Conservation (phyloP, 2,329 filamentous ascomycete genomes). For the Penicillium sp. region DNA sequence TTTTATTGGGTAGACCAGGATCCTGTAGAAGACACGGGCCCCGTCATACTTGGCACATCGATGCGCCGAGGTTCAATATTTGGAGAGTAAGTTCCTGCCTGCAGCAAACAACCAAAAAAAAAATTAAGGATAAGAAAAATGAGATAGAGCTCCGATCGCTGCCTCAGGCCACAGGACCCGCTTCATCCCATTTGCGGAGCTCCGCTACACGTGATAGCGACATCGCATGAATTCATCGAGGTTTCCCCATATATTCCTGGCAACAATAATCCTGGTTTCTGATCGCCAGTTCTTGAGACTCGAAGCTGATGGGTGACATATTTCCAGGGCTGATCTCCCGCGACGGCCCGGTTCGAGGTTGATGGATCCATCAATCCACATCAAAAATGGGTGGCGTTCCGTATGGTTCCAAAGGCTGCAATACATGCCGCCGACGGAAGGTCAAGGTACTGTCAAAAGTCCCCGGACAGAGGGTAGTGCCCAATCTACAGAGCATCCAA, state of each 20-base stretch:
- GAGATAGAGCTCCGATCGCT: slow-evolving; percentile 7
- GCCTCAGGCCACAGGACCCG: slow-evolving; percentile 8
- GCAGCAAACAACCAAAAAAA: slow-evolving; percentile 1
- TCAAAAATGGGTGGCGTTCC: slow-evolving; percentile 1
- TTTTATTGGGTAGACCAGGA: slow-evolving; percentile 19
- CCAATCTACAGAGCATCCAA: slow-evolving; percentile 1
- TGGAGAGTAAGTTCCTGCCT: background rate
- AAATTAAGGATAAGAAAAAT: background rate
- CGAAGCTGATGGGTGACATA: background rate
- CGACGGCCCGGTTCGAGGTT: background rate
- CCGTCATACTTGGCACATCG: slow-evolving; percentile 18
- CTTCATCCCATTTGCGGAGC: background rate
- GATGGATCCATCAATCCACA: background rate
- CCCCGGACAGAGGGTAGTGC: background rate
- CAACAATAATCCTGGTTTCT: background rate
- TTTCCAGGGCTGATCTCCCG: background rate
- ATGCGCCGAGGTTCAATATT: background rate
- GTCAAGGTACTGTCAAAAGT: slow-evolving; percentile 15
- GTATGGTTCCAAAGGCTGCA: slow-evolving; percentile 15
- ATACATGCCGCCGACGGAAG: slow-evolving; percentile 20
- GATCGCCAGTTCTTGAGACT: background rate
- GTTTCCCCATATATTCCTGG: too few relatives aligned
- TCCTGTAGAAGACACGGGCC: slow-evolving; percentile 8
- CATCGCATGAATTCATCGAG: too few relatives aligned
- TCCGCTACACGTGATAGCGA: background rate